phyloP scores from a whole-genome alignment of 2,329 filamentous ascomycete genomes.

The Pseudogymnoascus destructans region DNA sequence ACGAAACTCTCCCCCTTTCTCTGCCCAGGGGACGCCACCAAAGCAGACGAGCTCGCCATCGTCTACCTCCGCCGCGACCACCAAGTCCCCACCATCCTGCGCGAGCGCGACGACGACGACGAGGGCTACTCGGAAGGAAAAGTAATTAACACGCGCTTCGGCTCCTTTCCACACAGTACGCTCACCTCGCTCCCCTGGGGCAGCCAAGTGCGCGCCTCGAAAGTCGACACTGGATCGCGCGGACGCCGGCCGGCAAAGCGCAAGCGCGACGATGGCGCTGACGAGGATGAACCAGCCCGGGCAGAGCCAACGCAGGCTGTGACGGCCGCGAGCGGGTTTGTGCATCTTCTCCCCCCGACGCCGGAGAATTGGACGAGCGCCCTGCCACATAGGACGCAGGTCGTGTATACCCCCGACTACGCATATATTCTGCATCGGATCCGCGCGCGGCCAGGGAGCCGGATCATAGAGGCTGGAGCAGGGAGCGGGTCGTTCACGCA shows the following conservation, averaged over 20 bases:
- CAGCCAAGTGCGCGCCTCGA: slow-evolving; percentile 77
- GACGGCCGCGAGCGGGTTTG: slow-evolving; percentile 53
- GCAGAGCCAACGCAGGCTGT: slow-evolving; percentile 35
- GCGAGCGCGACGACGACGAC: slow-evolving; percentile 45
- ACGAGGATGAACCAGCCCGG: slow-evolving; percentile 25
- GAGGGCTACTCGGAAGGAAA: slow-evolving; percentile 65
- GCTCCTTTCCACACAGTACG: slow-evolving; percentile 74
- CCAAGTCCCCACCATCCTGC: slow-evolving; percentile 61
- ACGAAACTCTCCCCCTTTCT: slow-evolving; percentile 60
- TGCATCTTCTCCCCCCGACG: slow-evolving; percentile 66
- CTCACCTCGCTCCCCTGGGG: slow-evolving; percentile 75
- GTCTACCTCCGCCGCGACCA: slow-evolving; percentile 82
- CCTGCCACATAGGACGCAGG: slow-evolving; percentile 69
- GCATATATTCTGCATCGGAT: slow-evolving; percentile 72
- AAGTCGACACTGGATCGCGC: slow-evolving; percentile 82
- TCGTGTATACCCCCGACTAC: slow-evolving; percentile 78
- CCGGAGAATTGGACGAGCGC: slow-evolving; percentile 74
- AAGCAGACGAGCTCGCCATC: slow-evolving; percentile 59
- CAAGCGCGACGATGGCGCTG: slow-evolving; percentile 28
- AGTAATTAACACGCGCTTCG: slow-evolving; percentile 84
- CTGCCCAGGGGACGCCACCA: slow-evolving; percentile 49
- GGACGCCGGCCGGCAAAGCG: slow-evolving; percentile 47
- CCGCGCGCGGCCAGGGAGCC: slow-evolving; percentile 57
- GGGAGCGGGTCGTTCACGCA: slow-evolving; percentile 79
- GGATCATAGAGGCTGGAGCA: slow-evolving; percentile 67